A percentile compares a stretch with the other conserved stretches of the same genome.
phyloP scores from a whole-genome alignment of 345 rosid species.

The Eucalyptus urophylla region DNA sequence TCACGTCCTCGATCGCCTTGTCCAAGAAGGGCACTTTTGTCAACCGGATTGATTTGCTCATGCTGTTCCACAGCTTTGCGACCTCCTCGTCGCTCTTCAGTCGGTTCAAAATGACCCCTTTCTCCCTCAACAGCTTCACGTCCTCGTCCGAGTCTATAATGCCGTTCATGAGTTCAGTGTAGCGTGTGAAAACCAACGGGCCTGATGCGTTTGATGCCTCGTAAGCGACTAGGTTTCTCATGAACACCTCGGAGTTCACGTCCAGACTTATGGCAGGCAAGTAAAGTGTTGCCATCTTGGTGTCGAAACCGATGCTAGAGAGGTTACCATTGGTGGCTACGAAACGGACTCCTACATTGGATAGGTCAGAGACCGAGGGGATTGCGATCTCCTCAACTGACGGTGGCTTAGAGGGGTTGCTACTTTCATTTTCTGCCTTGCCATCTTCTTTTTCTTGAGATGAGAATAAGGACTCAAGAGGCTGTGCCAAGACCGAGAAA shows the following conservation, averaged over 20 bases:
- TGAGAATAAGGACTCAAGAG: constrained; percentile 8
- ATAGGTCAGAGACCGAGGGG: constrained; percentile 53
- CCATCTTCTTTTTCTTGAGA: constrained; percentile 1
- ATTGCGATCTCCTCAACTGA: constrained; percentile 56
- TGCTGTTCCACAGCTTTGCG: constrained; percentile 69
- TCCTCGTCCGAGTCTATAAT: constrained; percentile 59
- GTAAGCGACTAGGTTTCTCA: constrained; percentile 69
- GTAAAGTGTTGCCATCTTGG: constrained; percentile 13
- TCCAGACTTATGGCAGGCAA: constrained; percentile 58
- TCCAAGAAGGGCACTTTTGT: constrained; percentile 60
- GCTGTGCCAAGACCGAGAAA: constrained; percentile 17
- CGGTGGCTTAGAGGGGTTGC: constrained; percentile 24
- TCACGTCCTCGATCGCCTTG: constrained; percentile 65
- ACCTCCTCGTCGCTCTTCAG: constrained; percentile 65
- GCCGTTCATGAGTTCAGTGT: constrained; percentile 73
- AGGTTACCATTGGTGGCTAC: constrained; percentile 24
- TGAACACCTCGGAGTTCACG: constrained; percentile 36
- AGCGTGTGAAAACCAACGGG: constrained; percentile 51
- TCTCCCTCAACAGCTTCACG: constrained; percentile 51
- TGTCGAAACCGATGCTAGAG: constrained; percentile 27
- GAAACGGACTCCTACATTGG: constrained; percentile 30
- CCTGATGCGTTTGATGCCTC: constrained; percentile 56
- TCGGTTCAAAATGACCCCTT: constrained; percentile 42
- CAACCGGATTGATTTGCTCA: constrained; percentile 52
- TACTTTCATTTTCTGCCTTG: background rate